Evolutionary conservation across 352 stramenopile genomes (phyloP), one percentile per base, ranked within the genome.

Genomic region (Plasmopara halstedii): DNA sequence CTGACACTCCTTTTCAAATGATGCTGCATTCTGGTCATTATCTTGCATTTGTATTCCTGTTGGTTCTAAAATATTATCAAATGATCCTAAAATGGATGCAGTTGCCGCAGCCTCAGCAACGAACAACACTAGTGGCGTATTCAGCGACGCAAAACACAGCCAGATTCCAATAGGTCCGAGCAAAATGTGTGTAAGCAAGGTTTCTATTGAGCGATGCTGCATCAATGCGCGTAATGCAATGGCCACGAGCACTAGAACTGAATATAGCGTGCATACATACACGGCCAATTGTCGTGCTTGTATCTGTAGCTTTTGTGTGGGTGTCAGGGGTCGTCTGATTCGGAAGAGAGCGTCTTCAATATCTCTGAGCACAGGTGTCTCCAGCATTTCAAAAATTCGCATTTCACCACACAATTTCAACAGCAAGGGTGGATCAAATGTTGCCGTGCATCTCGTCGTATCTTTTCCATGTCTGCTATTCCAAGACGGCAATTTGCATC

Each of bases 141-240:
- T 84, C 2, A 93, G 61, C 42, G 78, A 93, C 3, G 80, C 76
- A 56, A 93, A 93, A 46, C 82, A 93, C n/a, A 93, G 51, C 70
- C 78, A 88, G 21, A 93, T 66, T n/a, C 71, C 74, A 27, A 88
- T 82, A 3, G 77, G 70, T 2, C 78, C 82, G 0, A 87, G 42
- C 14, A 88, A 45, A 29, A 89, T 57, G 45, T 90, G 79, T 13
- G 81, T 76, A 34, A 90, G 46, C 33, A 78, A 85, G 17, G 61
- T 78, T 8, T 85, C 62, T 29, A 86, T 56, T 19, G 77, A 84
- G 2, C 73, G 73, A 50, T 85, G 75, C 53, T 88, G 78, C 19
- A 89, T 18, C 8, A 84, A 49, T 3, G 76, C 73, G 20, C 82
- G 79, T 17, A 85, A 33, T 2, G 57, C 74, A 42, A 90, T 94